Conservation (phyloP, 192 early-diverging fungal genomes). For the Podila verticillata region DNA sequence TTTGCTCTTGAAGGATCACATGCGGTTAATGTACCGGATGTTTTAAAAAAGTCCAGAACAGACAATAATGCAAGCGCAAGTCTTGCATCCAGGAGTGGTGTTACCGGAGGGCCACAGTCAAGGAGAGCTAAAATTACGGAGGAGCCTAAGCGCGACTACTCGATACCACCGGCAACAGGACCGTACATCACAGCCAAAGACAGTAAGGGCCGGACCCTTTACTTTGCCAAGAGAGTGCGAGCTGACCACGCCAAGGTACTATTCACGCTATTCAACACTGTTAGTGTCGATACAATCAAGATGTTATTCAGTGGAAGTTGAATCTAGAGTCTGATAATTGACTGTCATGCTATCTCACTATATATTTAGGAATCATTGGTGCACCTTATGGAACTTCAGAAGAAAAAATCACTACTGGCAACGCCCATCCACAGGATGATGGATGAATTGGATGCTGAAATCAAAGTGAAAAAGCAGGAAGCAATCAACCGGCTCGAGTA, state of each 20-base stretch:
- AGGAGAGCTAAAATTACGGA: slow-evolving; percentile 1
- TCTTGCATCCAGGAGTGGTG: background rate
- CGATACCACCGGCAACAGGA: slow-evolving; percentile 53
- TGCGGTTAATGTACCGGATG: background rate
- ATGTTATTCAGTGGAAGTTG: background rate
- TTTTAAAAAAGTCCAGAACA: slow-evolving; percentile 23
- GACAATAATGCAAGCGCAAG: background rate
- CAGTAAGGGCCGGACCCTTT: slow-evolving; percentile 50
- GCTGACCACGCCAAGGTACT: slow-evolving; percentile 16
- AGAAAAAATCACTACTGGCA: slow-evolving; percentile 16
- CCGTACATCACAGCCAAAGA: slow-evolving; percentile 51
- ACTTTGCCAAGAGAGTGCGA: slow-evolving; percentile 53
- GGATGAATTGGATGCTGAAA: slow-evolving; percentile 46
- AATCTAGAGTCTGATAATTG: slow-evolving; percentile 16
- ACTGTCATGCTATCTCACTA: background rate
- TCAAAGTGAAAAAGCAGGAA: slow-evolving; percentile 34
- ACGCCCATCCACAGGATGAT: slow-evolving; percentile 47
- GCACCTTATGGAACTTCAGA: slow-evolving; percentile 6
- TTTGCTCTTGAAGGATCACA: background rate
- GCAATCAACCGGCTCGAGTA: slow-evolving; percentile 22
- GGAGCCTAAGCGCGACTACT: slow-evolving; percentile 42
- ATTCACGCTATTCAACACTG: no score
- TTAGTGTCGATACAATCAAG: no score
- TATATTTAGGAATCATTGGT: slow-evolving; percentile 6
- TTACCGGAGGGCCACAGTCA: background rate